phyloP scores from a whole-genome alignment of 1,139 yeast species.

The Candida dubliniensis region DNA sequence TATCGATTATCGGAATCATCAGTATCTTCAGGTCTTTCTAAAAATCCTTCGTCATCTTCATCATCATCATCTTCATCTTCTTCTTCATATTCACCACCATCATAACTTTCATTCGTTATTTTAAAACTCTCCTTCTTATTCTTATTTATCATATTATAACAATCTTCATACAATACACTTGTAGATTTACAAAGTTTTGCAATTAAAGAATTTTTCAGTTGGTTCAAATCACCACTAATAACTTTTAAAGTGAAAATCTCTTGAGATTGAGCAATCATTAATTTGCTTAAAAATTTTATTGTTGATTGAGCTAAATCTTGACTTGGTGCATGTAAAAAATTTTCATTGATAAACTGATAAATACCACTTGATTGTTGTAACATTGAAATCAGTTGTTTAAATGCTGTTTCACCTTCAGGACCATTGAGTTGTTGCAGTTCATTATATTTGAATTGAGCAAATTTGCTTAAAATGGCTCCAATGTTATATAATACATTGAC shows the following conservation, averaged over 20 bases:
- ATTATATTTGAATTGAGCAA: constrained; percentile 54
- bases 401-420: constrained; percentile 35
- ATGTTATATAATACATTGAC: constrained; percentile 78
- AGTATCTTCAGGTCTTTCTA: constrained; percentile 20
- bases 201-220: constrained; percentile 62
- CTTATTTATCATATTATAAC: constrained; percentile 26
- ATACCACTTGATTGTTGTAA: constrained; percentile 83
- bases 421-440: constrained; percentile 35
- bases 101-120: constrained; percentile 9
- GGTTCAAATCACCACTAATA: constrained; percentile 48
- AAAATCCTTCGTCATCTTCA: constrained; percentile 17
- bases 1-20: constrained; percentile 22
- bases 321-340: constrained; percentile 88
- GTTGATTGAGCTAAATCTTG: constrained; percentile 73
- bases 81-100: constrained; percentile 19
- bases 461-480: constrained; percentile 35
- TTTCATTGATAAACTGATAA: constrained; percentile 68
- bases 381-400: constrained; percentile 57
- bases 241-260: constrained; percentile 74
- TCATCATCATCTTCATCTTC: constrained; percentile 19
- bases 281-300: constrained; percentile 58
- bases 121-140: constrained; percentile 8
- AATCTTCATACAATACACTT: constrained; percentile 53
- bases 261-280: constrained; percentile 86
- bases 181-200: constrained; percentile 72